Evolutionary conservation across 2,329 filamentous ascomycete genomes (phyloP).

Genomic region (Hymenoscyphus repandus): DNA sequence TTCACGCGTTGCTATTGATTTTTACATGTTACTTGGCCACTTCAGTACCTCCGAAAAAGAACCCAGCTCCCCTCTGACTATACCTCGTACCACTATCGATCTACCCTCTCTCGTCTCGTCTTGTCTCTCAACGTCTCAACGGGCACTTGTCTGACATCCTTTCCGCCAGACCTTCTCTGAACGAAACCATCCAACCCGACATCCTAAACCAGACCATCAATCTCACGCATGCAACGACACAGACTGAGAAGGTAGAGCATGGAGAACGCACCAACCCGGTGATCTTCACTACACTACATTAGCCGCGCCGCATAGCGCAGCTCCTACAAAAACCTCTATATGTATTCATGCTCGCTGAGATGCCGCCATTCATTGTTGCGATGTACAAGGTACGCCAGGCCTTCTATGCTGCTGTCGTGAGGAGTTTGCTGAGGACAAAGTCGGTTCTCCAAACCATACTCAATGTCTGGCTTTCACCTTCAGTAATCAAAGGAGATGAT

Average conservation of each 20-base stretch:
- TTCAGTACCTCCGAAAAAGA: slow-evolving; percentile 2
- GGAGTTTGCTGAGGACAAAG: slow-evolving; percentile 54
- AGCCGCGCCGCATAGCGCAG: slow-evolving; percentile 21
- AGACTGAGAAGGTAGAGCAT: slow-evolving; percentile 10
- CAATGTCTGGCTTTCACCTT: slow-evolving; percentile 46
- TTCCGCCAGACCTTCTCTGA: slow-evolving; percentile 5
- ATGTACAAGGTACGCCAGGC: slow-evolving; percentile 53
- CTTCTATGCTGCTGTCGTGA: slow-evolving; percentile 49
- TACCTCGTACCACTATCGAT: slow-evolving; percentile 4
- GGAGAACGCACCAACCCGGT: slow-evolving; percentile 14
- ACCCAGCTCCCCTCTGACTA: background rate
- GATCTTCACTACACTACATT: slow-evolving; percentile 14
- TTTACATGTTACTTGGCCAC: slow-evolving; percentile 20
- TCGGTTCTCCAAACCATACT: slow-evolving; percentile 53
- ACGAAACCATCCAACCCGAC: slow-evolving; percentile 3
- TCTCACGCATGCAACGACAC: slow-evolving; percentile 9
- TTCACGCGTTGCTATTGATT: slow-evolving; percentile 5
- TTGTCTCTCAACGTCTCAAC: too few relatives aligned
- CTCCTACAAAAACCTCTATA: slow-evolving; percentile 22
- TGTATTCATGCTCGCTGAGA: slow-evolving; percentile 28
- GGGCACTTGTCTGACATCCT: background rate
- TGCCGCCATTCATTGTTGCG: slow-evolving; percentile 49
- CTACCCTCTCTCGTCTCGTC: slow-evolving; percentile 9
- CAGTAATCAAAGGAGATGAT: slow-evolving; percentile 23
- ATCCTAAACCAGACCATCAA: slow-evolving; percentile 2